Evolutionary conservation across 345 rosid species (phyloP), one percentile per base, ranked within the genome.

Genomic region (Conringia planisiliqua): DNA sequence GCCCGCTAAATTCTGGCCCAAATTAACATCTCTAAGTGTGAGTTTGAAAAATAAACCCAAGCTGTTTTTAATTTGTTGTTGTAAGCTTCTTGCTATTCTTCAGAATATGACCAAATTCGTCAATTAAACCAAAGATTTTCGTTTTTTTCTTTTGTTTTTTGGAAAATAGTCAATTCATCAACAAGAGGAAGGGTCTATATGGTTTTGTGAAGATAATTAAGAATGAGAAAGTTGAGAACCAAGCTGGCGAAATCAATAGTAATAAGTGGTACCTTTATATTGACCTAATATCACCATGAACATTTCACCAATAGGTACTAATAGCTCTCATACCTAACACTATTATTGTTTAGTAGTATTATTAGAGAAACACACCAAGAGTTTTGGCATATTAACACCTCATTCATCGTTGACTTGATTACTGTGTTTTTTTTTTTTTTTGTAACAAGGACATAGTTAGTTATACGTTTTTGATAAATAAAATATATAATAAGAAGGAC

Each of bases 291-390:
- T 51, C 16, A 56, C 22, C 5, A 35, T 67, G 51, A 38, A 12
- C 55, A 48, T 43, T 68, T 76, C 71, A 63, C 52, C 79, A 76
- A 76, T 10, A 75, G 3, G 56, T 59, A 67, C 29, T 50, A 18
- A 3, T 50, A 24, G 32, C 57, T 50, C 1, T 10, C 14, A 50
- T 22, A 76, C 71, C 75, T 63, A 70, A 70, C 80, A 44, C 51
- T 52, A 62, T 62, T 69, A 69, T 76, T 46, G 47, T 76, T 69
- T 50, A 26, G 24, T 22, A 22, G 9, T 69, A 14, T 44, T 26
- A 46, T 62, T 55, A 57, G 7, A 43, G 24, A 42, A 27, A 27
- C 14, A 39, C 38, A 42, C 20, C 10, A 12, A 26, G 46, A 12
- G 27, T 27, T 20, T 66, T 65, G 46, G 50, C 54, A 48, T 74